Evolutionary conservation across 441 rosid genomes (phyloP).

Genomic region (Populus trichocarpa): DNA sequence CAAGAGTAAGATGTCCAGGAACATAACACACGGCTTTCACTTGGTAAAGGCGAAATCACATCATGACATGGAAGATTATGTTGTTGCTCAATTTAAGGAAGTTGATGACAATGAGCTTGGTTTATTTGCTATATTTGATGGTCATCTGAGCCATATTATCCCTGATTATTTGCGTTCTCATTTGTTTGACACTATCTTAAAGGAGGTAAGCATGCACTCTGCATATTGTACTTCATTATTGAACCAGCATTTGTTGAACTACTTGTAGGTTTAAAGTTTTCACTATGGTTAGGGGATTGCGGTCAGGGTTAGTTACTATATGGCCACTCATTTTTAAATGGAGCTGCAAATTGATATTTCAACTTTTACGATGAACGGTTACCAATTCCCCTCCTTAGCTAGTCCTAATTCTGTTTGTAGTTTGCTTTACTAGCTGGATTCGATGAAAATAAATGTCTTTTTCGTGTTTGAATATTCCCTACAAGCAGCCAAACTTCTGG

Average conservation of each 20-base stretch:
- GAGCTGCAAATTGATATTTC: background rate
- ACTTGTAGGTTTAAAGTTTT: background rate
- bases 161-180: conserved; percentile 70
- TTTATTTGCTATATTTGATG: conserved; percentile 85
- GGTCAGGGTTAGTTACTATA: background rate
- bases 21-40: conserved; percentile 73
- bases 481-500: conserved; percentile 68
- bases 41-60: conserved; percentile 67
- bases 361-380: background rate
- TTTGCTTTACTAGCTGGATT: background rate
- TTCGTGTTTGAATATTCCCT: background rate
- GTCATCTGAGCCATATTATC: conserved; percentile 74
- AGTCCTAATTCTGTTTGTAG: background rate
- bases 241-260: background rate
- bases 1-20: conserved; percentile 75
- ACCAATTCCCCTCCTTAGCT: background rate
- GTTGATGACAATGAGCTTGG: conserved; percentile 77
- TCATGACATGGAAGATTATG: conserved; percentile 84
- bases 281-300: background rate
- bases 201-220: conserved; percentile 48
- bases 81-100: conserved; percentile 69
- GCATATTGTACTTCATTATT: background rate
- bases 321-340: background rate
- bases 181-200: conserved; percentile 76
- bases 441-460: background rate